Conservation (phyloP, 2,329 filamentous ascomycete genomes). For the Ilyonectria mors-panacis region DNA sequence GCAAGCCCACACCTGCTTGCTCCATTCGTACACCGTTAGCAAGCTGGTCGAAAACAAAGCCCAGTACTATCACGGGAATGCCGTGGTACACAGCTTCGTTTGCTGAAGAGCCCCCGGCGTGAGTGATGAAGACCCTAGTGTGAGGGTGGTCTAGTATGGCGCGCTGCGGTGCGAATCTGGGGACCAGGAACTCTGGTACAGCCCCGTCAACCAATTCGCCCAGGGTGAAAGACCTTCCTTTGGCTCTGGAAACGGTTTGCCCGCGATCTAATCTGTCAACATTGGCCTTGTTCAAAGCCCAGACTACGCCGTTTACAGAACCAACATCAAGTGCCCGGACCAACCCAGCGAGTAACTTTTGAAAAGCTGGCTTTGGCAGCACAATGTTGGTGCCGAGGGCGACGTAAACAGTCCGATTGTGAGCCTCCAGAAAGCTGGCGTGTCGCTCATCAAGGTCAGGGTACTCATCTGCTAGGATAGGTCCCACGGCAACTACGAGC, state of each 20-base stretch:
- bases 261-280: background rate
- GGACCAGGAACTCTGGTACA: background rate
- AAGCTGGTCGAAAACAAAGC: background rate
- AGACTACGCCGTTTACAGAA: background rate
- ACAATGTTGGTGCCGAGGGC: conserved; percentile 1
- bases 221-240: background rate
- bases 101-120: background rate
- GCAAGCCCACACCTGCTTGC: background rate
- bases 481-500: background rate
- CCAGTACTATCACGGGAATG: background rate
- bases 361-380: background rate
- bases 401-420: background rate
- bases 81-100: background rate
- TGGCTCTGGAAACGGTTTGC: background rate
- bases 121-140: background rate
- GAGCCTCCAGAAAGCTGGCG: background rate
- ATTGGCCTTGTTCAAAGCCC: background rate
- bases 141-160: background rate
- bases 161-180: background rate
- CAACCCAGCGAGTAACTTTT: background rate
- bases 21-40: background rate
- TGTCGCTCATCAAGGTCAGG: background rate
- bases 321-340: background rate
- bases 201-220: background rate
- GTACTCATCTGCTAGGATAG: background rate